phyloP scores from a whole-genome alignment of 1,139 yeast genomes.

The Diutina ranongensis region DNA sequence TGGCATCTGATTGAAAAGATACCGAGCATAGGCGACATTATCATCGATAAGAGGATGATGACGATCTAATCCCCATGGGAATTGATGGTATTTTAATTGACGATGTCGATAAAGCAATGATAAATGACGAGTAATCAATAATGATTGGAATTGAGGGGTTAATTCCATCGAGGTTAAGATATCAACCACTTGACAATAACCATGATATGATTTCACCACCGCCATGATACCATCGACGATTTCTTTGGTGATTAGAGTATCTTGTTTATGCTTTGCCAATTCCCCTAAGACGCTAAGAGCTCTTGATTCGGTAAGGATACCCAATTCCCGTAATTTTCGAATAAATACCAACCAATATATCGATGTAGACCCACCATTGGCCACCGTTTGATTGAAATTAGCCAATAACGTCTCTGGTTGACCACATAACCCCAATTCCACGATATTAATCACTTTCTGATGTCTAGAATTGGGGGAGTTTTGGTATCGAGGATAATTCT shows the following conservation, averaged over 20 bases:
- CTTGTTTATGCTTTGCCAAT: slow-evolving; percentile 15
- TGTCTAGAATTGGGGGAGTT: not conserved
- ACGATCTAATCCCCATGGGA: not conserved
- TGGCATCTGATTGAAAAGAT: not conserved
- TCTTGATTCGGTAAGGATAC: slow-evolving; percentile 21
- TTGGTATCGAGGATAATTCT: not conserved
- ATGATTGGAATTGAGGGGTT: not conserved
- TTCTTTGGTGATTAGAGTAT: slow-evolving; percentile 21
- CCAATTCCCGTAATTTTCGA: slow-evolving; percentile 22
- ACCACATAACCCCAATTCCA: not conserved
- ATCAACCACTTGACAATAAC: slow-evolving; percentile 14
- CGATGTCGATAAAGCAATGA: not conserved
- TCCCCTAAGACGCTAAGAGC: slow-evolving; percentile 18
- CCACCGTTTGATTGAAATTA: slow-evolving; percentile 20
- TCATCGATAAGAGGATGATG: not conserved
- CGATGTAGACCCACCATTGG: slow-evolving; percentile 16
- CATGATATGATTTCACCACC: slow-evolving; percentile 16
- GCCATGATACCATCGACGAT: slow-evolving; percentile 18
- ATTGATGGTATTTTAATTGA: not conserved
- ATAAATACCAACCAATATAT: slow-evolving; percentile 27
- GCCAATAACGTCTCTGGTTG: slow-evolving; percentile 22
- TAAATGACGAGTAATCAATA: not conserved
- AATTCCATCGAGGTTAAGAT: slow-evolving; percentile 7
- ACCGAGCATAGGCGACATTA: not conserved
- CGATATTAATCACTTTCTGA: not conserved